These are phyloP conservation scores for Pseudozyma hubeiensis DNA, from an alignment of 1,284 basidiomycete species.

Conservation along the genomic window DNA sequence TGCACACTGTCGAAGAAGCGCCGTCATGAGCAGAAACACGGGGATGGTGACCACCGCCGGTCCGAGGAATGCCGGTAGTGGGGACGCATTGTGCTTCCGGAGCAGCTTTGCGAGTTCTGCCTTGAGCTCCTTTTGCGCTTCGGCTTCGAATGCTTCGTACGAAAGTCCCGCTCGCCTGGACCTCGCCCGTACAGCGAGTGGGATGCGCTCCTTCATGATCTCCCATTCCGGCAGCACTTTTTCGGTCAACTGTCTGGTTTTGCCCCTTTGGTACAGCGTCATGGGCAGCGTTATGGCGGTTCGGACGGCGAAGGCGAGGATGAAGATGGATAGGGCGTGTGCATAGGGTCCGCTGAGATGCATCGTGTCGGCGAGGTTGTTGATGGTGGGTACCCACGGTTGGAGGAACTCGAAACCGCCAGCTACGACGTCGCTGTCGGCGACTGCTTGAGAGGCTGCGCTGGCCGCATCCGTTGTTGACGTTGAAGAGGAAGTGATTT, in stretches of 20 bases:
- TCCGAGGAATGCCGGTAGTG: constrained; percentile 52
- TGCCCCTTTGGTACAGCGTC: constrained; percentile 80
- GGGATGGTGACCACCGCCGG: constrained; percentile 60
- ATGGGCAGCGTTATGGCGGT: constrained; percentile 78
- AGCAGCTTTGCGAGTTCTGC: constrained; percentile 52
- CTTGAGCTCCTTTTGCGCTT: constrained; percentile 65
- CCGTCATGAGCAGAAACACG: constrained; percentile 58
- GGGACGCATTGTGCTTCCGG: constrained; percentile 55
- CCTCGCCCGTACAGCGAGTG: constrained; percentile 71
- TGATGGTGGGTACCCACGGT: constrained; percentile 45
- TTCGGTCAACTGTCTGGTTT: constrained; percentile 77
- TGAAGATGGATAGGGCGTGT: constrained; percentile 77
- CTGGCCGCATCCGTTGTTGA: background rate
- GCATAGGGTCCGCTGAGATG: constrained; percentile 49
- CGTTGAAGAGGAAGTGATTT: background rate
- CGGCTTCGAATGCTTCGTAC: constrained; percentile 71
- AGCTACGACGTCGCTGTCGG: constrained; percentile 11
- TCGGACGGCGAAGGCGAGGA: constrained; percentile 78
- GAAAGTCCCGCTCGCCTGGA: constrained; percentile 73
- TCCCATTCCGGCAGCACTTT: constrained; percentile 77
- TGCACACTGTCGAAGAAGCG: constrained; percentile 54
- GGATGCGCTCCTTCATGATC: constrained; percentile 72
- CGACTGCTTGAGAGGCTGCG: constrained; percentile 8
- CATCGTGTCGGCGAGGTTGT: constrained; percentile 45
- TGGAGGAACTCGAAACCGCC: constrained; percentile 48